Evolutionary conservation across 1,284 basidiomycete genomes (phyloP).

Genomic region (Ceratobasidium sp.): DNA sequence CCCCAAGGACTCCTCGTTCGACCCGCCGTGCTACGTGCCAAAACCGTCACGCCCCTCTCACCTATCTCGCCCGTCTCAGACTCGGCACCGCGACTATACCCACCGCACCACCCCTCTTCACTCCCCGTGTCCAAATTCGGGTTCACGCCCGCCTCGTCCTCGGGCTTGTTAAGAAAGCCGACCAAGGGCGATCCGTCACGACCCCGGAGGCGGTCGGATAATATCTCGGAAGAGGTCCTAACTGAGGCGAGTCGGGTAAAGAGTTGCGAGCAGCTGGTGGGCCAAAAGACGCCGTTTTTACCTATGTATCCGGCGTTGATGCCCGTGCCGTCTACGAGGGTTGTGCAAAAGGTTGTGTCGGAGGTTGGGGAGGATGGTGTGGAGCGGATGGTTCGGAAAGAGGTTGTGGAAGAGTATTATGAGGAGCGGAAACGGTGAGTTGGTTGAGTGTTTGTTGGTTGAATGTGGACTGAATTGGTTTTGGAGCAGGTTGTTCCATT

Average conservation of each 20-base stretch:
- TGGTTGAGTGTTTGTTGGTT: background rate
- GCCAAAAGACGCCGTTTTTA: conserved; percentile 13
- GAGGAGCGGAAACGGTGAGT: conserved; percentile 41
- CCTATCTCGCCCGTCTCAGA: conserved; percentile 23
- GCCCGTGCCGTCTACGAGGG: conserved; percentile 23
- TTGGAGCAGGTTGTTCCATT: conserved; percentile 27
- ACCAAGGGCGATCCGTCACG: conserved; percentile 10
- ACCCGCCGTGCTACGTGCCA: conserved; percentile 39
- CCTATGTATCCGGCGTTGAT: conserved; percentile 41
- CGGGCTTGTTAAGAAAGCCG: conserved; percentile 9
- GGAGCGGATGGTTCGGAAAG: conserved; percentile 33
- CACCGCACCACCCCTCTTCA: conserved; percentile 28
- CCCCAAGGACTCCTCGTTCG: conserved; percentile 39
- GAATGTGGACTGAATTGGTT: background rate
- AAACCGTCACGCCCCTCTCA: conserved; percentile 26
- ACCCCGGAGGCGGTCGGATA: conserved; percentile 27
- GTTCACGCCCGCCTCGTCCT: conserved; percentile 28
- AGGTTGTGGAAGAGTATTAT: conserved; percentile 32
- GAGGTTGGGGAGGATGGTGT: conserved; percentile 27
- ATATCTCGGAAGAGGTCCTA: conserved; percentile 16
- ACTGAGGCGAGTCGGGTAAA: conserved; percentile 31
- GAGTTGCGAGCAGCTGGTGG: conserved; percentile 28
- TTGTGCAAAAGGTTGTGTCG: conserved; percentile 24
- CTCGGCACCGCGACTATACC: conserved; percentile 33
- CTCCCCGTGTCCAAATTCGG: conserved; percentile 36